These are phyloP conservation scores for Ogataea trehalophila DNA, from an alignment of 805 yeast species.

Conservation along the genomic window DNA sequence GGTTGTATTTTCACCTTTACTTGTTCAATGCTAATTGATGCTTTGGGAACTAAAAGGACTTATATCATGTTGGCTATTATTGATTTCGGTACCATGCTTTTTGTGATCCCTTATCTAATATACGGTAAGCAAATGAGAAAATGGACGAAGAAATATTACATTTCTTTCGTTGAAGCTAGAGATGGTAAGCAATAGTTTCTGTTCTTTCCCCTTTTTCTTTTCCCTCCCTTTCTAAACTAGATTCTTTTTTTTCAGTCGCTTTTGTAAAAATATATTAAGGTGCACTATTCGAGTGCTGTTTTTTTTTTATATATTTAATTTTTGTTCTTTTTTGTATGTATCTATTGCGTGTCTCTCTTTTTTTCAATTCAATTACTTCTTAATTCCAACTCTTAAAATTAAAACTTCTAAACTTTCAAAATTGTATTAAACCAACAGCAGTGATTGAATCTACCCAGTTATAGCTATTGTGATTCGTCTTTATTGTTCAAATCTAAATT, in stretches of 20 bases:
- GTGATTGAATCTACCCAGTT: too few relatives aligned
- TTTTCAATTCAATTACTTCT: not conserved
- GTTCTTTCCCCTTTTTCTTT: too few relatives aligned
- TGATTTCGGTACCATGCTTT: conserved; percentile 47
- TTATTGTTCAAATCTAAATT: too few relatives aligned
- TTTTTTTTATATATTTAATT: not conserved
- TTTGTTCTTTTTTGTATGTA: not conserved
- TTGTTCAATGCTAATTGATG: conserved; percentile 56
- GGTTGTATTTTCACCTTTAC: conserved; percentile 65
- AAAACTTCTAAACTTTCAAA: too few relatives aligned
- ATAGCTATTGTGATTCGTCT: too few relatives aligned
- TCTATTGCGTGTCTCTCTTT: not conserved
- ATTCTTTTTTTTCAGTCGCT: too few relatives aligned
- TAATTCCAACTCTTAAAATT: not conserved
- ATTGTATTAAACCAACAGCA: too few relatives aligned
- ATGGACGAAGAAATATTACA: conserved; percentile 54
- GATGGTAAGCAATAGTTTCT: conserved; percentile 30
- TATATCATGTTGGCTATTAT: conserved; percentile 58
- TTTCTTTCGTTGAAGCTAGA: conserved; percentile 48
- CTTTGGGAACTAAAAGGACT: conserved; percentile 52
- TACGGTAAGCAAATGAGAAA: conserved; percentile 34
- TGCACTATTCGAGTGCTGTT: not conserved
- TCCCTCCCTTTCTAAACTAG: too few relatives aligned
- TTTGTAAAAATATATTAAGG: too few relatives aligned
- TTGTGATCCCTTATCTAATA: conserved; percentile 43